Evolutionary conservation across 1,139 yeast species (phyloP).

Genomic region (Yamadazyma conglobata): DNA sequence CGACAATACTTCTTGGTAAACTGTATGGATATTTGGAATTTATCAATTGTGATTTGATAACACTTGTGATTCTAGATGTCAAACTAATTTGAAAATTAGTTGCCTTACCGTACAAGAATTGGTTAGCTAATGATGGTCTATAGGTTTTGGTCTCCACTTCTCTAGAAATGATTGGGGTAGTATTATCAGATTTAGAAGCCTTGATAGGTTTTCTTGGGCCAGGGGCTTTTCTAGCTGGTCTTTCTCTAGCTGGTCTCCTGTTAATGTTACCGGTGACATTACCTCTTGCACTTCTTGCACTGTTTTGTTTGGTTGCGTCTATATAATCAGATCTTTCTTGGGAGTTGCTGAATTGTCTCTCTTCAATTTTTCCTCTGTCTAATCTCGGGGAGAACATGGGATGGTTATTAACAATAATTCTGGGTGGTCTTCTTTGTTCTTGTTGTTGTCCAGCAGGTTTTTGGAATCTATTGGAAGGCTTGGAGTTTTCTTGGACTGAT

Average conservation of each 20-base stretch:
- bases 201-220: conserved; percentile 1
- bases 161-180: conserved; percentile 10
- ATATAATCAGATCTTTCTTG: conserved; percentile 1
- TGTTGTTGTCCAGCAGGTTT: background rate
- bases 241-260: background rate
- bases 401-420: conserved; percentile 19
- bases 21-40: conserved; percentile 43
- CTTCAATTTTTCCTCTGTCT: conserved; percentile 2
- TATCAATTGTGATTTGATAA: conserved; percentile 37
- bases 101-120: conserved; percentile 40
- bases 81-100: conserved; percentile 29
- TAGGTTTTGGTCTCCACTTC: conserved; percentile 8
- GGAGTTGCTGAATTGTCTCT: background rate
- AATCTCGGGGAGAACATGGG: conserved; percentile 17
- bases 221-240: conserved; percentile 1
- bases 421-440: conserved; percentile 1
- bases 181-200: conserved; percentile 3
- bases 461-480: background rate
- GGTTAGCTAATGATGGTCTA: conserved; percentile 18
- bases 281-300: conserved; percentile 1
- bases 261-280: no score
- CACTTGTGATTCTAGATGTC: conserved; percentile 39
- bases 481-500: background rate
- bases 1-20: conserved; percentile 37
- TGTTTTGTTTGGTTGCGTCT: conserved; percentile 1